Percentiles rank a stretch among this genome's conserved stretches.
These are phyloP conservation scores for Teunomyces lycoperdinae DNA, from an alignment of 805 yeast species.

Conservation along the genomic window DNA sequence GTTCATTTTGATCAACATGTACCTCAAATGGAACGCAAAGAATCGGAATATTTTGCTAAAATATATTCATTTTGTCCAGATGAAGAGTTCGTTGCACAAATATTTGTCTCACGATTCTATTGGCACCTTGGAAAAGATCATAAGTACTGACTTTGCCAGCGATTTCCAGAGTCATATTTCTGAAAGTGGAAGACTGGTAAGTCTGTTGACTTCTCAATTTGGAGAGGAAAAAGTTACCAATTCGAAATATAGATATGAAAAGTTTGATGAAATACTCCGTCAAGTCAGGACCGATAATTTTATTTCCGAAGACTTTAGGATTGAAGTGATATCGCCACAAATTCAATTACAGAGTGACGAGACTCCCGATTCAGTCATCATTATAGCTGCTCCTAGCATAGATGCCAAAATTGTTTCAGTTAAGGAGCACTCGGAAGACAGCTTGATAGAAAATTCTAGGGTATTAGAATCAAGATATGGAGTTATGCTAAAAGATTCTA, in stretches of 20 bases:
- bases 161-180: neutral
- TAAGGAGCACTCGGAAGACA: conserved; percentile 37
- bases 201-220: neutral
- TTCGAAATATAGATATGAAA: conserved; percentile 15
- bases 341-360: conserved; percentile 42
- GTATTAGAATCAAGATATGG: conserved; percentile 66
- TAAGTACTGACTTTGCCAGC: neutral
- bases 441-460: conserved; percentile 34
- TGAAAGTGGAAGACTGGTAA: neutral
- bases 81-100: conserved; percentile 23
- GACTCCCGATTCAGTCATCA: conserved; percentile 50
- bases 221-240: neutral
- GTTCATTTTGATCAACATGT: conserved; percentile 37
- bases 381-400: conserved; percentile 72
- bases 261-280: conserved; percentile 32
- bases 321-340: conserved; percentile 42
- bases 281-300: conserved; percentile 17
- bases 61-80: conserved; percentile 37
- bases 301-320: conserved; percentile 37
- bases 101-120: conserved; percentile 36
- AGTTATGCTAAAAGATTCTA: conserved; percentile 63
- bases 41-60: conserved; percentile 33
- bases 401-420: conserved; percentile 69
- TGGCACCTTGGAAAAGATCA: conserved; percentile 17
- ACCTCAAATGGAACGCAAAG: conserved; percentile 40